Evolutionary conservation across 352 stramenopile species (phyloP).

Genomic region (Pythium vanterpoolii): DNA sequence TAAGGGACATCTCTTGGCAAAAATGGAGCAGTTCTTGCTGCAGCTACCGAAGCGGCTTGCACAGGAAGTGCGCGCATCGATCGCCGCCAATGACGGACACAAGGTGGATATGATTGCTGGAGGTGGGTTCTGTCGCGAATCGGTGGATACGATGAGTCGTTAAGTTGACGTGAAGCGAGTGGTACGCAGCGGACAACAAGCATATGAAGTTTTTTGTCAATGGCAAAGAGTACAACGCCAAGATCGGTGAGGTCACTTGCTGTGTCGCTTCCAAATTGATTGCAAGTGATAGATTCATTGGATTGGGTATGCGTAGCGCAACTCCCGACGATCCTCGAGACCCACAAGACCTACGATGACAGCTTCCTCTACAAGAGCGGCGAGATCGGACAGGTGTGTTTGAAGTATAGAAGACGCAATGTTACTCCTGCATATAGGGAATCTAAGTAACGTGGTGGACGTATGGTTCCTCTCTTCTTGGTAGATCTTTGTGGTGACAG

Average conservation of each 20-base stretch:
- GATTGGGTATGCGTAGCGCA: slow-evolving; percentile 44
- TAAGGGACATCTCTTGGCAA: background rate
- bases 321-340: slow-evolving; percentile 82
- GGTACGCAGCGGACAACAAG: slow-evolving; percentile 73
- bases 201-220: slow-evolving; percentile 80
- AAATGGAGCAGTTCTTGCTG: slow-evolving; percentile 87
- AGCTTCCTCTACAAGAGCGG: slow-evolving; percentile 89
- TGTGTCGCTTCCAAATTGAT: background rate
- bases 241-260: slow-evolving; percentile 49
- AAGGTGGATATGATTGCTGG: slow-evolving; percentile 78
- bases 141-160: no score
- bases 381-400: slow-evolving; percentile 75
- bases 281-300: background rate
- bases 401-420: background rate
- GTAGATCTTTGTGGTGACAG: slow-evolving; percentile 82
- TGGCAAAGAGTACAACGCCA: slow-evolving; percentile 71
- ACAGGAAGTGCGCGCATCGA: slow-evolving; percentile 63
- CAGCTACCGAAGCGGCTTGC: slow-evolving; percentile 81
- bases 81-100: slow-evolving; percentile 51
- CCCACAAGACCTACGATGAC: slow-evolving; percentile 88
- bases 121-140: slow-evolving; percentile 32
- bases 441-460: background rate
- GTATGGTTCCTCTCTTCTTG: background rate
- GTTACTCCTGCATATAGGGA: background rate
- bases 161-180: background rate